These are phyloP conservation scores for Rasamsonia emersonii DNA, from an alignment of 2,329 filamentous ascomycete species.

Conservation along the genomic window DNA sequence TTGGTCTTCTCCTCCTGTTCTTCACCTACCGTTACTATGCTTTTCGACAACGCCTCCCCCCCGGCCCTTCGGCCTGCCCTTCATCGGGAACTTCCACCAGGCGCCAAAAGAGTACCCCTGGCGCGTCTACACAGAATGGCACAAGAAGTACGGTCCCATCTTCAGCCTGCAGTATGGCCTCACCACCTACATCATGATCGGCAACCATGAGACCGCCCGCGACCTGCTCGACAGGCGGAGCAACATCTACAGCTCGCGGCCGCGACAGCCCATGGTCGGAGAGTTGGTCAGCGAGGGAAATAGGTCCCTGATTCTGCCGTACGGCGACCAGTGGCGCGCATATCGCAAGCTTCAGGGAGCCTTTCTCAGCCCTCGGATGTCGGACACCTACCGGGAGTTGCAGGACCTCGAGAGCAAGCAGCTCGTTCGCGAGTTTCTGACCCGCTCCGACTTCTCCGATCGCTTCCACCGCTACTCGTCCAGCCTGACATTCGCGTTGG, in stretches of 20 bases:
- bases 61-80: conserved; percentile 12
- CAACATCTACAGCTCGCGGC: conserved; percentile 31
- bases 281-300: conserved; percentile 27
- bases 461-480: conserved; percentile 42
- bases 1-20: too few relatives aligned
- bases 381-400: conserved; percentile 39
- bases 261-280: conserved; percentile 16
- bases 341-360: conserved; percentile 36
- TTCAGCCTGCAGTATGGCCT: neutral
- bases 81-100: conserved; percentile 16
- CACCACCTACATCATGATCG: too few relatives aligned
- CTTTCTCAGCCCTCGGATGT: conserved; percentile 36
- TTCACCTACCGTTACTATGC: too few relatives aligned
- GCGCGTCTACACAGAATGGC: conserved; percentile 12
- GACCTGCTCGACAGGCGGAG: conserved; percentile 33
- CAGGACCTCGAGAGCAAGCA: conserved; percentile 43
- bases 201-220: conserved; percentile 19
- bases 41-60: too few relatives aligned
- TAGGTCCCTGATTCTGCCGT: conserved; percentile 41
- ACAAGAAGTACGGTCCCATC: conserved; percentile 1
- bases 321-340: conserved; percentile 40
- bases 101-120: conserved; percentile 10
- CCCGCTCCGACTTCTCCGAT: conserved; percentile 35
- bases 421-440: conserved; percentile 36
- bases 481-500: conserved; percentile 43